phyloP scores from a whole-genome alignment of 345 rosid genomes.

The Acer negundo region DNA sequence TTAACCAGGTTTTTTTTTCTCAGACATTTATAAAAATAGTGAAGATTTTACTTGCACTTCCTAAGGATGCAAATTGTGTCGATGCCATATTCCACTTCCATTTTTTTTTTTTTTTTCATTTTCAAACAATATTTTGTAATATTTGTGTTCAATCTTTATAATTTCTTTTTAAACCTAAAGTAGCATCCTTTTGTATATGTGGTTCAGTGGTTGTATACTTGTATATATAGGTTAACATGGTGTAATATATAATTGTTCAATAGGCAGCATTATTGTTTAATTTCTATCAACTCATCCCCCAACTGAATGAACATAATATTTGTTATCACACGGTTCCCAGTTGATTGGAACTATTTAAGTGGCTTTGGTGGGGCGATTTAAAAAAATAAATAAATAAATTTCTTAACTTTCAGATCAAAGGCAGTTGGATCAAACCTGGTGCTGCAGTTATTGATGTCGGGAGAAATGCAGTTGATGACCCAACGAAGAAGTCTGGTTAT shows the following conservation, averaged over 20 bases:
- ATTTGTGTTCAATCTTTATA: not conserved
- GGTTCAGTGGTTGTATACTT: not conserved
- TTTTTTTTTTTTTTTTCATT: not conserved
- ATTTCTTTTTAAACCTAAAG: not conserved
- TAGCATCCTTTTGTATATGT: not conserved
- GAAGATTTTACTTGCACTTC: not conserved
- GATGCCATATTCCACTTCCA: not conserved
- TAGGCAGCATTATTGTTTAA: not conserved
- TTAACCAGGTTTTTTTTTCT: not conserved
- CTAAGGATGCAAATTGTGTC: not conserved
- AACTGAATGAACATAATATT: not conserved
- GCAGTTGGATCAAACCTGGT: constrained; percentile 93
- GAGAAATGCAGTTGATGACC: constrained; percentile 75
- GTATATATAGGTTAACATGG: not conserved
- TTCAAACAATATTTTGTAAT: not conserved
- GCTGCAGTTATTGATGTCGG: constrained; percentile 95
- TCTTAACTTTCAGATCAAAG: constrained; percentile 60
- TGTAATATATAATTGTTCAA: not conserved
- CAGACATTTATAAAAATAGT: not conserved
- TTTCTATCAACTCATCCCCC: not conserved
- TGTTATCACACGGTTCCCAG: not conserved
- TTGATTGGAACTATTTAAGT: not conserved
- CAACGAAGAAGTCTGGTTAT: constrained; percentile 75
- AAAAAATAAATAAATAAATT: no score
- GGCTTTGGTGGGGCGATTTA: not conserved